Evolutionary conservation across 768 basidiomycete species (phyloP).

Genomic region (Lactarius psammicola): DNA sequence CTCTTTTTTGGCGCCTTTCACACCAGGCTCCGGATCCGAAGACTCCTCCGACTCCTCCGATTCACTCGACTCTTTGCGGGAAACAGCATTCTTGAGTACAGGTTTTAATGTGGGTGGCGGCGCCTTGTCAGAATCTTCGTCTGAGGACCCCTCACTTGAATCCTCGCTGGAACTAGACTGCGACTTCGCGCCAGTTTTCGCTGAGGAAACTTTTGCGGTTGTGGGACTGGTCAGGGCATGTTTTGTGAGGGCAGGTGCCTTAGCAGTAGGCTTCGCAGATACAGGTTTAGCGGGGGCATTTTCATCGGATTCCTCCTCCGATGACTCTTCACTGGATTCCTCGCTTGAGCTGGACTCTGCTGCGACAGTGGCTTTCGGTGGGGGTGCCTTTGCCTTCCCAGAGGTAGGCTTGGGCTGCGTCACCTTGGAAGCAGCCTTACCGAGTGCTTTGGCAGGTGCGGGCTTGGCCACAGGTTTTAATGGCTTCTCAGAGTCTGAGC

Average conservation of each 20-base stretch:
- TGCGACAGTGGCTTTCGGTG: slow-evolving; percentile 13
- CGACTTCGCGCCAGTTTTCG: slow-evolving; percentile 6
- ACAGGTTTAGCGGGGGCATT: slow-evolving; percentile 18
- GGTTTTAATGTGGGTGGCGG: slow-evolving; percentile 28
- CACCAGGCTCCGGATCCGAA: slow-evolving; percentile 35
- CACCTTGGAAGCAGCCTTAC: slow-evolving; percentile 15
- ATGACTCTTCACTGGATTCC: slow-evolving; percentile 14
- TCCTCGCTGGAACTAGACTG: slow-evolving; percentile 20
- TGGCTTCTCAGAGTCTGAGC: slow-evolving; percentile 14
- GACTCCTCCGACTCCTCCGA: slow-evolving; percentile 30
- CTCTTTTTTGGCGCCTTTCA: slow-evolving; percentile 33
- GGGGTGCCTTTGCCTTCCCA: slow-evolving; percentile 37
- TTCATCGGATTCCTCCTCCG: slow-evolving; percentile 24
- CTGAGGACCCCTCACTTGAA: slow-evolving; percentile 31
- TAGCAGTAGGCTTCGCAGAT: not conserved
- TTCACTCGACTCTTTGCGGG: slow-evolving; percentile 29
- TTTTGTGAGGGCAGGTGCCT: slow-evolving; percentile 7
- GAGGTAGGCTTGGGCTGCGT: slow-evolving; percentile 27
- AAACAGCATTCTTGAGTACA: slow-evolving; percentile 29
- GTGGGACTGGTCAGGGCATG: slow-evolving; percentile 5
- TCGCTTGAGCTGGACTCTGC: slow-evolving; percentile 26
- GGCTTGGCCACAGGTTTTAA: slow-evolving; percentile 18
- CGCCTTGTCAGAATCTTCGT: slow-evolving; percentile 35
- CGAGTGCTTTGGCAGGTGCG: slow-evolving; percentile 13
- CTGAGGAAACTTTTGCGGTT: slow-evolving; percentile 1